phyloP scores from a whole-genome alignment of 179 eudicot genomes.

The Beta corolliflora region DNA sequence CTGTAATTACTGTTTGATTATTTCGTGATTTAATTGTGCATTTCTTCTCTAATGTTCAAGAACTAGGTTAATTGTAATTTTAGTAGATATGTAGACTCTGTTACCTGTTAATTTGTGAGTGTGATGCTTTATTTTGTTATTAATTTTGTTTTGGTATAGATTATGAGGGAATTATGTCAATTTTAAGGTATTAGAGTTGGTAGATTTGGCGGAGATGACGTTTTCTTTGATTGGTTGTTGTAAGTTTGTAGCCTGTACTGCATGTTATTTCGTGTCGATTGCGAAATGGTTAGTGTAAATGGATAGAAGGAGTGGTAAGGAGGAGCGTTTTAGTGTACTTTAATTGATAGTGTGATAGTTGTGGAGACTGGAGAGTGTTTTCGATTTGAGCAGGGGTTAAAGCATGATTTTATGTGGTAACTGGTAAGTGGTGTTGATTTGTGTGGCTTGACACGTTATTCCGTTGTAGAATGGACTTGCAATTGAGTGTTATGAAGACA shows the following conservation, averaged over 20 bases:
- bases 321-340: constrained; percentile 13
- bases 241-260: background rate
- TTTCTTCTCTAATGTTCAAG: background rate
- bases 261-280: constrained; percentile 3
- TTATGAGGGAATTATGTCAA: background rate
- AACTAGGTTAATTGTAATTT: background rate
- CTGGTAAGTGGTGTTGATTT: background rate
- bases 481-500: background rate
- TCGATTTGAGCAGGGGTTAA: background rate
- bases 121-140: too few species aligned
- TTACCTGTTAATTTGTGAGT: background rate
- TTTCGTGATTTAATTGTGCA: background rate
- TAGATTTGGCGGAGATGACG: background rate
- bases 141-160: too few species aligned
- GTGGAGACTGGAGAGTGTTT: background rate
- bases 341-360: background rate
- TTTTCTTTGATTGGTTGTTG: background rate
- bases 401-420: background rate
- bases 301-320: background rate
- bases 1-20: constrained; percentile 8
- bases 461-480: background rate
- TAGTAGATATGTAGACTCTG: background rate
- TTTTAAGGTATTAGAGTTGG: background rate
- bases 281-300: background rate
- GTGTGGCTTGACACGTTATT: background rate